Evolutionary conservation across 2,329 filamentous ascomycete species (phyloP), one percentile per base, ranked within the genome.

Genomic region (Penicillium sclerotigenum): DNA sequence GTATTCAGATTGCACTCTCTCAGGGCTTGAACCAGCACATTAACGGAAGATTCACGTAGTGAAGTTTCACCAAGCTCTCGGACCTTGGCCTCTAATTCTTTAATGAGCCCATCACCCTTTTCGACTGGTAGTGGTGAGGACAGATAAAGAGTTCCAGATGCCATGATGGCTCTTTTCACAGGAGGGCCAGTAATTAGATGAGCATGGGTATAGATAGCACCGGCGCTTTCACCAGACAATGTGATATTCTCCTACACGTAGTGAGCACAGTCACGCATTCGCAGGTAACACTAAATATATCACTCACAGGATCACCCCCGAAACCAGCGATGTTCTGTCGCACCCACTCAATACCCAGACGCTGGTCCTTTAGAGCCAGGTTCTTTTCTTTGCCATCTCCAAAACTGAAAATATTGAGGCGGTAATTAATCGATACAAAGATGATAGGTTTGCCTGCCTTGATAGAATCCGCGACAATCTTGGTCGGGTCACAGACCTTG

Each of bases 371-470:
- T 59, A 67, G 73, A 59, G 71, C 75, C 2, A 77, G 67, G 5
- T 77, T 80, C 47, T 64, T 70, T 20, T 74, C 73, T 2, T 66
- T 67, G 1, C 70, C 73, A 45, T 78, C 72, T 0, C 77, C 76
- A 53, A 81, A 77, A 10, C 74, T 76, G 51, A 81, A 78, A 16
- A 78, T 72, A 42, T 77, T 78, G 11, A 79, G 64, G 9, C 77
- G 69, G 47, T 78, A 78, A 48, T 78, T 76, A 47, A 78, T 71
- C 22, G 71, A 71, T 1, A 80, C 75, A 20, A 75, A 73, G 10
- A 79, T 69, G 2, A 79, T 67, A 0, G 77, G 75, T 36, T 72
- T 71, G 0, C 66, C 67, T 2, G 60, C 11, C 0, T 59, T 58
- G 0, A 73, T 62, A 0, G 77, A 77, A 26, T 75, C 69, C 0